phyloP scores from a whole-genome alignment of 306 rosid genomes.

The Albizia julibrissin region DNA sequence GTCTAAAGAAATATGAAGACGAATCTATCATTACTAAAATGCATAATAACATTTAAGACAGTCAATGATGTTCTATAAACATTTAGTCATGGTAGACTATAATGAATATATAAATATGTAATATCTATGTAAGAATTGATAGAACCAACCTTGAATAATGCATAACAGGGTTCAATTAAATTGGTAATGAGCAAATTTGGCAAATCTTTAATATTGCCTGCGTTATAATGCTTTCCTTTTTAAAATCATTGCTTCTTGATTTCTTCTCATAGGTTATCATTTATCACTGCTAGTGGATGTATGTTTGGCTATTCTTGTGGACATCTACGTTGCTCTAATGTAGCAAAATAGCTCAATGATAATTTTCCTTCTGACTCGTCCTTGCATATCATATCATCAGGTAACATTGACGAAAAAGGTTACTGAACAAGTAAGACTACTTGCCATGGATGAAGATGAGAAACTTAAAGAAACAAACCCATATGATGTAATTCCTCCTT shows the following conservation, averaged over 20 bases:
- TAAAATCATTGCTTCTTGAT: slow-evolving; percentile 5
- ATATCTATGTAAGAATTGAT: background rate
- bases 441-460: slow-evolving; percentile 82
- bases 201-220: background rate
- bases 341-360: slow-evolving; percentile 3
- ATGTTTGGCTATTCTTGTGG: slow-evolving; percentile 18
- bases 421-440: slow-evolving; percentile 89
- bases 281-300: background rate
- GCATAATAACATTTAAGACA: background rate
- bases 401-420: slow-evolving; percentile 82
- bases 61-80: background rate
- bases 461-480: slow-evolving; percentile 61
- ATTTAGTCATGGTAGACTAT: background rate
- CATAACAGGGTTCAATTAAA: background rate
- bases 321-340: slow-evolving; percentile 8
- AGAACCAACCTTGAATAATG: background rate
- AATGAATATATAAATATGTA: background rate
- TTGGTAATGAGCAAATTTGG: background rate
- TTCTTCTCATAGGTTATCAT: slow-evolving; percentile 19
- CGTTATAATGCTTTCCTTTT: background rate
- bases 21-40: background rate
- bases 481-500: slow-evolving; percentile 81
- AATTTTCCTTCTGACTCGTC: slow-evolving; percentile 10
- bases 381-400: slow-evolving; percentile 43
- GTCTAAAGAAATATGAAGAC: background rate